A percentile compares a stretch with the other conserved stretches of the same genome.
Conservation (phyloP, 345 rosid genomes). For the Citrus cavaleriei region DNA sequence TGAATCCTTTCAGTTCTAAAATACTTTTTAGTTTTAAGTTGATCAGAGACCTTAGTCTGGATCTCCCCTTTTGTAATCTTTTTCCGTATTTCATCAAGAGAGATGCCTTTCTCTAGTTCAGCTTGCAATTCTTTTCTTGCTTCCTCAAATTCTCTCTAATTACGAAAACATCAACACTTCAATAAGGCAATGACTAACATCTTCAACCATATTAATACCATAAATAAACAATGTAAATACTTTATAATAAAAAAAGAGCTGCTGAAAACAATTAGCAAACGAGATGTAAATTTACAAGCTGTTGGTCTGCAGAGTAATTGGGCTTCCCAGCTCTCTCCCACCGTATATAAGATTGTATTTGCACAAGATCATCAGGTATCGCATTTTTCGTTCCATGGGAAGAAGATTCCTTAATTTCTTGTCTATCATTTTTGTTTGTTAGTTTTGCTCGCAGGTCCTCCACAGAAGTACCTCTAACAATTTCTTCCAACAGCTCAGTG, state of each 20-base stretch:
- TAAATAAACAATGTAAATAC: not conserved
- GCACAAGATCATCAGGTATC: constrained; percentile 61
- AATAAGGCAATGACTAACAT: constrained; percentile 4
- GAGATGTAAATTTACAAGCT: constrained; percentile 38
- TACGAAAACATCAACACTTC: constrained; percentile 4
- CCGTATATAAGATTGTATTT: constrained; percentile 58
- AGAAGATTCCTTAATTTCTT: constrained; percentile 39
- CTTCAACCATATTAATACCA: not conserved
- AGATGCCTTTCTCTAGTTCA: constrained; percentile 52
- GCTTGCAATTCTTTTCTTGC: constrained; percentile 63
- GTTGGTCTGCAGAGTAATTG: constrained; percentile 48
- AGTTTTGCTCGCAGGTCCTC: constrained; percentile 71
- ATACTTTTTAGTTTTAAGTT: constrained; percentile 31
- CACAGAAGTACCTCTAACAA: constrained; percentile 69
- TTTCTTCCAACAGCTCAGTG: constrained; percentile 76
- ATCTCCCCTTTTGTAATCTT: constrained; percentile 54
- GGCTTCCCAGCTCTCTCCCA: constrained; percentile 88
- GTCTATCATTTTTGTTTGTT: constrained; percentile 44
- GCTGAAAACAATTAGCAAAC: constrained; percentile 5
- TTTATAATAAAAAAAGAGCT: not conserved
- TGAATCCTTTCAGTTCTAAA: constrained; percentile 54
- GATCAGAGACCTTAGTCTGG: constrained; percentile 35
- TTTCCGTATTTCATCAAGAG: constrained; percentile 52
- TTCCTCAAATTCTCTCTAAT: constrained; percentile 63
- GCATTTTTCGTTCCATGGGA: constrained; percentile 25